Base-by-base conservation (phyloP, 2,329 filamentous ascomycete genomes). In the Arachnomyces sp. region DNA sequence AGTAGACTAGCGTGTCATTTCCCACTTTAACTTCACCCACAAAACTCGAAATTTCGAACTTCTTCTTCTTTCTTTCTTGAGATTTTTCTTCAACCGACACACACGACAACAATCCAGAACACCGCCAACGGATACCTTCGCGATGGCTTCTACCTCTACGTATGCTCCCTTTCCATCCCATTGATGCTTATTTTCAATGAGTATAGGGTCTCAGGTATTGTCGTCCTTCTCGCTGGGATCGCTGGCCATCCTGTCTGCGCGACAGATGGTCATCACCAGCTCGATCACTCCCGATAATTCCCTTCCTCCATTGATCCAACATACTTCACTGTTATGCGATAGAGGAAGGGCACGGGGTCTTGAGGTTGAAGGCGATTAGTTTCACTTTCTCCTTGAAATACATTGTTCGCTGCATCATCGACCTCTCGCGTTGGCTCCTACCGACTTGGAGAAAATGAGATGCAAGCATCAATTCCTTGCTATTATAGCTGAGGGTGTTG, bases 221-320 rank as follows among this genome's bases (percentile, higher is more conserved):
- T 84, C 78, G 83, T 86, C 80, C 80, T 83, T 68, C 79, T 86
- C 78, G 80, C 83, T 87, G 80, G 81, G 75, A 63, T 68, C 65
- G 66, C 65, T 64, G 54, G 32, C 34, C 29, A n/a, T 34, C 12
- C 43, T 39, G 41, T 20, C 36, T 55, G 56, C 56, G 57, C 48
- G 48, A 47, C 49, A 38, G 40, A 31, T 51, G 57, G 63, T 66
- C 55, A 65, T 70, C 70, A 73, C 79, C 81, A 87, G 83, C 82
- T 88, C 83, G 82, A 88, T 84, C 66, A 70, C 73, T 86, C 83
- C 74, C 64, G 49, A 48, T 39, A 49, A 48, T 43, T 51, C 38
- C 37, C 44, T 47, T 52, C 43, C 35, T 40, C 32, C 44, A 44
- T 47, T 49, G 43, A 45, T 31, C 20, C 20, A 25, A 25, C 20